Evolutionary conservation across 2,329 filamentous ascomycete genomes (phyloP).

Genomic region (Ceratocystis smalleyi): DNA sequence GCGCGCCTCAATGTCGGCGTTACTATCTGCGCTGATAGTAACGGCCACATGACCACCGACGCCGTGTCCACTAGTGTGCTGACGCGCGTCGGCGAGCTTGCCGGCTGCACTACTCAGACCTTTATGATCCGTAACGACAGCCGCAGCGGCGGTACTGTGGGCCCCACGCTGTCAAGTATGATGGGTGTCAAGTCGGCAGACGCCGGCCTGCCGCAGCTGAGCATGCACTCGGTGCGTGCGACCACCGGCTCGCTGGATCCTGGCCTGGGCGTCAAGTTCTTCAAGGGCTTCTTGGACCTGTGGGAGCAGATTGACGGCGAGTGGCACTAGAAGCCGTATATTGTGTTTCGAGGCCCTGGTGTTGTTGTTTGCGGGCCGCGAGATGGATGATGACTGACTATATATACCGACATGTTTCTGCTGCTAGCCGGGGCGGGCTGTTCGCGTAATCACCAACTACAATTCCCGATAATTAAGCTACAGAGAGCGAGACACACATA

Average conservation of each 20-base stretch:
- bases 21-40: conserved; percentile 63
- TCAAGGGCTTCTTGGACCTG: conserved; percentile 74
- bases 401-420: too few species aligned
- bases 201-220: conserved; percentile 77
- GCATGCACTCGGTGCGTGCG: conserved; percentile 85
- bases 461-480: too few species aligned
- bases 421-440: too few species aligned
- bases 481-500: too few species aligned
- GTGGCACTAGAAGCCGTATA: conserved; percentile 35
- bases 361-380: too few species aligned
- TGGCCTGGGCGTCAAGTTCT: conserved; percentile 72
- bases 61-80: conserved; percentile 70
- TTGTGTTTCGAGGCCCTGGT: neutral
- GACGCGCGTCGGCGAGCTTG: conserved; percentile 59
- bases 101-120: conserved; percentile 56
- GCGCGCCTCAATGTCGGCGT: conserved; percentile 82
- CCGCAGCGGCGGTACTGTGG: conserved; percentile 83
- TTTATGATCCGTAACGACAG: conserved; percentile 95
- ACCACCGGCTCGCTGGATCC: conserved; percentile 78
- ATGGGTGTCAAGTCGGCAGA: conserved; percentile 76
- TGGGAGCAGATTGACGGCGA: conserved; percentile 75
- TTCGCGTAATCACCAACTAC: too few species aligned
- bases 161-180: conserved; percentile 66
- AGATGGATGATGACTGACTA: too few species aligned
- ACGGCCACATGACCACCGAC: conserved; percentile 94